Base-by-base conservation (phyloP, 2,329 filamentous ascomycete genomes). In the Nothomitra cinnamomea region DNA sequence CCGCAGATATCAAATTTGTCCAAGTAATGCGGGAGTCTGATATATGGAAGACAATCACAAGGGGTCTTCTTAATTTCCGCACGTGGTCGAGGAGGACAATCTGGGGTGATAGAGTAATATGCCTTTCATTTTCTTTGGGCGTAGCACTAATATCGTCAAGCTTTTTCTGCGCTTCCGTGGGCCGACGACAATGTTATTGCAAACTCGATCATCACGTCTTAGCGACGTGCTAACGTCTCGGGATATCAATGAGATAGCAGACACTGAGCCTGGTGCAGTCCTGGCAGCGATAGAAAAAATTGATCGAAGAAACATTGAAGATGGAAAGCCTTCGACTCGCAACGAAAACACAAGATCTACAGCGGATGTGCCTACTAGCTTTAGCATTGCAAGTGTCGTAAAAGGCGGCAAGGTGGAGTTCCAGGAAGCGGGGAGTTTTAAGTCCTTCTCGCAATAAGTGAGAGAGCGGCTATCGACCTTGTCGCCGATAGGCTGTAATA, bases 91-190 rank as follows among this genome's bases (percentile, higher is more conserved):
- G 89, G 56, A 78, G 85, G 62, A 86, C 86, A 1, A 85, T 98
- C 54, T 96, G 88, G 87, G 92, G 92, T 21, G 92, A 98, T 65
- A 72, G 90, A 57, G 78, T 81, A 70, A 60, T 42, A 12, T 28
- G 17, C 19, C 3, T 45, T 43, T 2, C 32, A 32, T 1, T 54
- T 17, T n/a, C n/a, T 38, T 43, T 21, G n/a, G 10, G 28, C 28
- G 24, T n/a, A 35, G 17, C 12, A 43, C 59, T 63, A 56, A 64
- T 51, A 32, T 8, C 15, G 0, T 41, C 10, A 56, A 80, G 68
- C 73, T 96, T 24, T 96, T 96, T 68, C 72, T 98, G 32, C 85
- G 86, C 63, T 95, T 98, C 65, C 78, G 82, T 54, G 92, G 92
- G 0, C 92, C 92, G 1, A 79, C 78, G 4, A 95, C 85, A 1